Evolutionary conservation across 129 eudicot species (phyloP), one percentile per base, ranked within the genome.

Genomic region (Tanacetum coccineum): DNA sequence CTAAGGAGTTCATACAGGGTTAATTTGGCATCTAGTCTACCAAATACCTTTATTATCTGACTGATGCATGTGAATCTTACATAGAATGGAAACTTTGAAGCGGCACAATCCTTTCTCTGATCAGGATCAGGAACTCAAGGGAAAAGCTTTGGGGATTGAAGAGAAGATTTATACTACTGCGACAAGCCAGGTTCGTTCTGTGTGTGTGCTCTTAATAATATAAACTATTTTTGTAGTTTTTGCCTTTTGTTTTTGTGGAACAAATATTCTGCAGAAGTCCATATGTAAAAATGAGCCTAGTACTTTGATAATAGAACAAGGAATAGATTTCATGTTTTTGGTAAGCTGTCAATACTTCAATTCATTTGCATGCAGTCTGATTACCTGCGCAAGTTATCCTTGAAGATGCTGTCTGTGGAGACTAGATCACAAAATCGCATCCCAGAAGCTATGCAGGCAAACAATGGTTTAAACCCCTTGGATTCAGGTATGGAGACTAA

Each of bases 91-190:
- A 6, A 76, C 91, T 0, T 71, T 92, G 89, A 84, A 74, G 78
- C 81, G 84, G 76, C 95, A 88, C 71, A 75, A 83, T 70, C 96
- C 96, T 20, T 74, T 82, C 56, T 86, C 89, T 76, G 98, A 95
- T 56, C 84, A 58, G 62, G 96, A 88, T 65, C 81, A 77, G 72
- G 95, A 88, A 60, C 85, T 88, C n/a, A 78, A 74, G 53, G 79
- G 79, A 53, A 76, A 85, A 70, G 84, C 94, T 62, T 74, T 74
- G 60, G 81, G 90, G 68, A 85, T 85, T 74, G 96, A 89, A 79
- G 90, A 89, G 68, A 81, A 79, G 68, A 74, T 79, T 53, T 85
- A 89, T 83, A 61, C 74, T 68, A 79, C 82, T 32, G 90, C 96
- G 4, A 89, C 81, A 59, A 85, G 94, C 66, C 85, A 85, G 87